Evolutionary conservation across 169 alveolate genomes (phyloP).

Genomic region (Cryptosporidium ubiquitum): DNA sequence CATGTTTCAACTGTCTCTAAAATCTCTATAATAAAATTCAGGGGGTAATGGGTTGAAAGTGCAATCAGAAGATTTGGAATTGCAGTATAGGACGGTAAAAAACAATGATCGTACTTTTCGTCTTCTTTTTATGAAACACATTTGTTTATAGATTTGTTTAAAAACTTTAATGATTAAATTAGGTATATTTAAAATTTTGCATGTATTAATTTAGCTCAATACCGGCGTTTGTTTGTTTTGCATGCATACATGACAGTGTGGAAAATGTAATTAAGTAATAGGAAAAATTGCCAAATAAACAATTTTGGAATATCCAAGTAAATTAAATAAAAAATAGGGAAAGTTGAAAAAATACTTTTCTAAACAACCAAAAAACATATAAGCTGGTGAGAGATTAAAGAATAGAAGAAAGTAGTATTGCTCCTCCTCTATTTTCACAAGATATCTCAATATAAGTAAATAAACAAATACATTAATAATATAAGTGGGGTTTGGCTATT

Average conservation of each 20-base stretch:
- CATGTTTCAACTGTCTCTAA: neutral
- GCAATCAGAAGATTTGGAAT: neutral
- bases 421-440: neutral
- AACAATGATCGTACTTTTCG: too few species aligned
- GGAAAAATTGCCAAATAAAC: neutral
- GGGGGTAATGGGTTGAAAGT: neutral
- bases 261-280: neutral
- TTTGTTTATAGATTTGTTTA: neutral
- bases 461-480: neutral
- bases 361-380: neutral
- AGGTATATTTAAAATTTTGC: neutral
- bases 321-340: neutral
- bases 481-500: slow-evolving; percentile 13
- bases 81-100: neutral
- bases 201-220: neutral
- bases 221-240: neutral
- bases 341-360: neutral
- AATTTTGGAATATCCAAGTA: neutral
- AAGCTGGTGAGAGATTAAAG: neutral
- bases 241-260: slow-evolving; percentile 1
- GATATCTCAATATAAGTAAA: neutral
- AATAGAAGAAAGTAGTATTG: neutral
- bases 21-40: neutral
- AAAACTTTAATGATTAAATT: neutral
- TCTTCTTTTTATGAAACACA: neutral